Evolutionary conservation across 106 monocot genomes (phyloP).

Genomic region (Hemerocallis citrina): DNA sequence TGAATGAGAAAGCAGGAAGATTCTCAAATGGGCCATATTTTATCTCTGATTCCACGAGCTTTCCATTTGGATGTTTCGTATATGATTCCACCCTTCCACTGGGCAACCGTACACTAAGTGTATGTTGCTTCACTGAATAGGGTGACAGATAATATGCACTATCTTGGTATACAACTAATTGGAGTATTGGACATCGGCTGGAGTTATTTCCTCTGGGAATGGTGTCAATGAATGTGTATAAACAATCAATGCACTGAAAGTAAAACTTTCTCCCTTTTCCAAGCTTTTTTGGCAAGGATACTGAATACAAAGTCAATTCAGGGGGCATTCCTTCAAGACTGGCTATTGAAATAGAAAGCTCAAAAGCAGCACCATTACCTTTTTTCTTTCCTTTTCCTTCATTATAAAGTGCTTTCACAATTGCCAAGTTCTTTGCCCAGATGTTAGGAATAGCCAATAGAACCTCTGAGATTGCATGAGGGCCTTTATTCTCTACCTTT

Average conservation of each 20-base stretch:
- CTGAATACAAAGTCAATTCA: constrained; percentile 69
- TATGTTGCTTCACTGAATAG: constrained; percentile 69
- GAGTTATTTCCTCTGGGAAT: constrained; percentile 93
- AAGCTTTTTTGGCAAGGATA: constrained; percentile 52
- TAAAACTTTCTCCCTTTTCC: constrained; percentile 46
- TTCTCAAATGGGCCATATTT: constrained; percentile 87
- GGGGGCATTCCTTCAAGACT: constrained; percentile 51
- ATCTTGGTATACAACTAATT: constrained; percentile 83
- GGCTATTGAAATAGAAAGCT: constrained; percentile 34
- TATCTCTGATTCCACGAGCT: constrained; percentile 68
- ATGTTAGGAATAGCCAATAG: constrained; percentile 60
- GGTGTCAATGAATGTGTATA: constrained; percentile 66
- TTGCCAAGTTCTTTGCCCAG: constrained; percentile 75
- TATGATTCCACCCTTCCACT: constrained; percentile 83
- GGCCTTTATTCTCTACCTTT: constrained; percentile 84
- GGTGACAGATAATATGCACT: constrained; percentile 83
- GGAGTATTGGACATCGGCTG: constrained; percentile 76
- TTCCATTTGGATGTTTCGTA: constrained; percentile 70
- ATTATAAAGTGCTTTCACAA: constrained; percentile 43
- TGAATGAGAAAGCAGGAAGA: constrained; percentile 57
- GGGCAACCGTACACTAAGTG: constrained; percentile 71
- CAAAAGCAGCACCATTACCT: constrained; percentile 23
- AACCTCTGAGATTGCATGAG: constrained; percentile 42
- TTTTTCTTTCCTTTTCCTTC: constrained; percentile 69
- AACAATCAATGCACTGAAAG: constrained; percentile 53